Base-by-base conservation (phyloP, 2,329 filamentous ascomycete species). In the Colletotrichum sansevieriae region DNA sequence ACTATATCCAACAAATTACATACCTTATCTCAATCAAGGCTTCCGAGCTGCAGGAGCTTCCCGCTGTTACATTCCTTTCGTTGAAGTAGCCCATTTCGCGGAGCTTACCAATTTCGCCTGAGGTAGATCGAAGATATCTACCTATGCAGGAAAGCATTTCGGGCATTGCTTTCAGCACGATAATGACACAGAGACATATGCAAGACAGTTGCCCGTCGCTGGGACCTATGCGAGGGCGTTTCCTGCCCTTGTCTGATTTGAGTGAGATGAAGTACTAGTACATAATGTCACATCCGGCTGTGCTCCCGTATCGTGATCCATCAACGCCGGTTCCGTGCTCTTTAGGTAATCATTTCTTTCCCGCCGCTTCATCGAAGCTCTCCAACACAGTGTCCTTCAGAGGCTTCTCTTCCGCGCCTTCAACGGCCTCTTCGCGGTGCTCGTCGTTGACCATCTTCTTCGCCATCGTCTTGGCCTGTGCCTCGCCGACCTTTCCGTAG, bases 401-500 rank as follows among this genome's bases (percentile, higher is more conserved):
- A 59, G 73, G 76, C 58, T 60, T 65, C 18, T 18, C 64, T 11
- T 71, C 65, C 11, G 61, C 61, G 13, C 70, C 66, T 11, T 65
- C 67, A 25, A 72, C 71, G 54, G 72, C 62, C 10, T 72, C 61
- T 29, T 39, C 29, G 8, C 74, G 70, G 3, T 71, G 73, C 15
- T 63, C 70, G 44, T 62, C 70, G 68, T 59, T 72, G 63, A 22
- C 47, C 2, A 82, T 67, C 74, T 85, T 84, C 72, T 85, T 85
- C 5, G 90, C 88, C 79, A 92, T 85, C 11, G 85, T 84, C 77
- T 88, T 91, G 29, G 89, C 88, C 80, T 97, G 94, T 1, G 91
- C 88, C 75, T 95, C 89, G 74, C 90, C 94, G 51, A 99, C 93
- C 79, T 97, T 98, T 68, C 95, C 94, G 79, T 97, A 99, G 18